Evolutionary conservation across 2,329 filamentous ascomycete genomes (phyloP).

Genomic region (Pseudogymnoascus sp.): DNA sequence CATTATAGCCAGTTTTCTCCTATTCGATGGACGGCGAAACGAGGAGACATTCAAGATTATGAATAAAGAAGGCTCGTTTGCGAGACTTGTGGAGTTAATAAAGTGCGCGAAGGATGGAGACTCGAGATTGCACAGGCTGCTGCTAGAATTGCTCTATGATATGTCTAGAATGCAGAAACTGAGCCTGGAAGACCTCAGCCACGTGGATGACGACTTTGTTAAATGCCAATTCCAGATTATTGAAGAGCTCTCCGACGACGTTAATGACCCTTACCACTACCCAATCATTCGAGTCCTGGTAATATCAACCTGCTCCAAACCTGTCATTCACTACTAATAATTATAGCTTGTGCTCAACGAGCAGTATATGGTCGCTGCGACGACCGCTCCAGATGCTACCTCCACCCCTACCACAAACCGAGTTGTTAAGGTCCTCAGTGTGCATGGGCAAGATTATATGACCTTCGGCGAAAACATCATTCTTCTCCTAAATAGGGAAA

Average conservation of each 20-base stretch:
- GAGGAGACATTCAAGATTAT: constrained; percentile 77
- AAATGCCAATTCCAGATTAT: constrained; percentile 78
- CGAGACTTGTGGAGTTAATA: constrained; percentile 74
- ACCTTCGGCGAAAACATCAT: constrained; percentile 99
- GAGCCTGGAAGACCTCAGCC: constrained; percentile 64
- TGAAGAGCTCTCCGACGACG: constrained; percentile 78
- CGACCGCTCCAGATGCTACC: constrained; percentile 29
- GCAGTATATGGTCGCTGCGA: constrained; percentile 84
- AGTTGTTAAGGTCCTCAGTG: constrained; percentile 82
- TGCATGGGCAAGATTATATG: constrained; percentile 72
- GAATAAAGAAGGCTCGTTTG: constrained; percentile 78
- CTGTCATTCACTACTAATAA: constrained; percentile 14
- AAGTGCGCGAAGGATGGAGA: constrained; percentile 55
- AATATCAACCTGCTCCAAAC: constrained; percentile 29
- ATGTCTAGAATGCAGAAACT: constrained; percentile 89
- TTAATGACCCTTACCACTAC: constrained; percentile 90
- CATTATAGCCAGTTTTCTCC: constrained; percentile 71
- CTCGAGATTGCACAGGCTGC: constrained; percentile 63
- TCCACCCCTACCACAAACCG: constrained; percentile 68
- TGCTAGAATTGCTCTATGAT: constrained; percentile 88
- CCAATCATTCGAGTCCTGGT: constrained; percentile 88
- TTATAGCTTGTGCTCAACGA: constrained; percentile 85
- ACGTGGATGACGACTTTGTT: constrained; percentile 73
- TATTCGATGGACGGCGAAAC: constrained; percentile 75
- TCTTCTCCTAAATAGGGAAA: constrained; percentile 85